A percentile compares a stretch with the other conserved stretches of the same genome.
These are phyloP conservation scores for Trametes hirsuta DNA, from an alignment of 1,284 basidiomycete genomes.

Conservation along the genomic window DNA sequence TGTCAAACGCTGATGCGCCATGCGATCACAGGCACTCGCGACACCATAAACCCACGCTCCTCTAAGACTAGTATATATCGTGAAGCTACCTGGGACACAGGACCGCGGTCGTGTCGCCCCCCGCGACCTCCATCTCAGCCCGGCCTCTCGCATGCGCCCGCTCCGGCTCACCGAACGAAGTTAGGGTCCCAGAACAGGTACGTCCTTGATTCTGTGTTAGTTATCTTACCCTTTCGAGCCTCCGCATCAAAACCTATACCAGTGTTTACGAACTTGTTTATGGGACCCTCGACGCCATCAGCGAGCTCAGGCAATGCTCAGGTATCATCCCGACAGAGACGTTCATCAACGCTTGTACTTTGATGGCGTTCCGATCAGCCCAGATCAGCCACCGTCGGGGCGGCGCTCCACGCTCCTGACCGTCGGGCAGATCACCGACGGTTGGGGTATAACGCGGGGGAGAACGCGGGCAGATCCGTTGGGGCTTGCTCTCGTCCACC, in stretches of 20 bases:
- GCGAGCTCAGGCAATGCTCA: background rate
- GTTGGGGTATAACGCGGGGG: background rate
- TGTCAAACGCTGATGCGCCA: background rate
- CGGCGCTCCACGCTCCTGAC: background rate
- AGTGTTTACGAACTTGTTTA: too few species aligned
- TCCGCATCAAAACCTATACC: too few species aligned
- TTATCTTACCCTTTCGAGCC: too few species aligned
- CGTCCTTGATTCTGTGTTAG: too few species aligned
- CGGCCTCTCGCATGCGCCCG: too few species aligned
- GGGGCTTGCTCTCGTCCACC: slow-evolving; percentile 2
- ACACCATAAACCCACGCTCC: background rate
- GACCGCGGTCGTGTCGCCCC: too few species aligned
- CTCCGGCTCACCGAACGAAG: too few species aligned
- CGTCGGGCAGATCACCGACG: background rate
- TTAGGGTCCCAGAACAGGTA: too few species aligned
- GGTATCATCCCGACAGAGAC: background rate
- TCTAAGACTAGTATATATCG: background rate
- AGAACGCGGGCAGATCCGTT: background rate
- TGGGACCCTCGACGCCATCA: background rate
- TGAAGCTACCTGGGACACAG: too few species aligned
- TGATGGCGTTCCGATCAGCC: background rate
- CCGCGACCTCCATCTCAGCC: too few species aligned
- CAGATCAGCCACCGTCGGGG: background rate
- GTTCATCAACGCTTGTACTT: background rate
- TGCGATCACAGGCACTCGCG: background rate